A percentile compares a stretch with the other conserved stretches of the same genome.
Conservation (phyloP, 176 grass and related monocot species). For the Avena eriantha region DNA sequence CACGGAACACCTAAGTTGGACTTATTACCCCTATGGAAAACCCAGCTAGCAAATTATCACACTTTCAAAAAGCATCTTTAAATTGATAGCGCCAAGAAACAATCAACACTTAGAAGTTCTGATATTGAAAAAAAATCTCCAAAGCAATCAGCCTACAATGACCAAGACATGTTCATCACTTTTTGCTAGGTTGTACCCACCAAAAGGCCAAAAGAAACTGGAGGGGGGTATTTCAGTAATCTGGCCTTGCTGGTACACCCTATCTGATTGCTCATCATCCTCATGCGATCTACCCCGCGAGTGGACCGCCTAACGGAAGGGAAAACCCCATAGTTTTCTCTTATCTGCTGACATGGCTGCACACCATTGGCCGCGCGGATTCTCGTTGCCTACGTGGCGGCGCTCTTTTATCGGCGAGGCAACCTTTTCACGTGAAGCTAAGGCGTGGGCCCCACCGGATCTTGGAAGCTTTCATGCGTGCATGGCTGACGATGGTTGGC, state of each 20-base stretch:
- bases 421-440: slow-evolving; percentile 52
- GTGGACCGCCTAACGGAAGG: slow-evolving; percentile 44
- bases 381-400: slow-evolving; percentile 40
- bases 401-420: slow-evolving; percentile 37
- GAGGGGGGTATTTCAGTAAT: slow-evolving; percentile 46
- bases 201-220: background rate
- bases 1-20: background rate
- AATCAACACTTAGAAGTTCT: background rate
- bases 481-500: slow-evolving; percentile 43
- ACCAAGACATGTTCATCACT: background rate
- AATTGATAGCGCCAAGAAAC: background rate
- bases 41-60: background rate
- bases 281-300: slow-evolving; percentile 36
- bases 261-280: slow-evolving; percentile 42
- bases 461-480: slow-evolving; percentile 51
- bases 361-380: slow-evolving; percentile 47
- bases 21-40: background rate
- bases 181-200: background rate
- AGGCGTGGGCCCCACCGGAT: slow-evolving; percentile 48
- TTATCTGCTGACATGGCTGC: slow-evolving; percentile 56
- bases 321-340: slow-evolving; percentile 23
- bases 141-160: background rate
- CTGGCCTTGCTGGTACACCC: background rate
- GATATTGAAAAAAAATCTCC: background rate
- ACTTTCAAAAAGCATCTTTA: background rate